These are phyloP conservation scores for Lentinula lateritia DNA, from an alignment of 768 basidiomycete species.

Conservation along the genomic window DNA sequence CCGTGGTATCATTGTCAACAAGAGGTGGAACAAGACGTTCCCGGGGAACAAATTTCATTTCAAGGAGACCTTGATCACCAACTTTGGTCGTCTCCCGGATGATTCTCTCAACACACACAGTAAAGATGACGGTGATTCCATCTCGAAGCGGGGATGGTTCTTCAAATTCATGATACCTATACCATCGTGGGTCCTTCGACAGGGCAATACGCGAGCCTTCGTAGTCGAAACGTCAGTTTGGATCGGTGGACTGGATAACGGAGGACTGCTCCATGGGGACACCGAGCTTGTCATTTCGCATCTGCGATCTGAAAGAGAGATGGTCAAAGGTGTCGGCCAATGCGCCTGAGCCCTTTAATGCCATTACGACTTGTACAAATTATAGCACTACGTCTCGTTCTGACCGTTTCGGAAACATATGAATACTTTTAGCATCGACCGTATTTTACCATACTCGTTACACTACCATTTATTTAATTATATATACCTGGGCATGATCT, in stretches of 20 bases:
- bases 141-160: conserved; percentile 2
- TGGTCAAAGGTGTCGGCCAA: conserved; percentile 2
- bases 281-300: conserved; percentile 5
- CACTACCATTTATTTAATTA: too few relatives aligned
- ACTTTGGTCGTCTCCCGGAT: background rate
- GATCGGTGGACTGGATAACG: conserved; percentile 2
- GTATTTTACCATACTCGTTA: background rate
- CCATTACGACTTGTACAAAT: background rate
- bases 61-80: conserved; percentile 4
- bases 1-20: conserved; percentile 6
- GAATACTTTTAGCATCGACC: background rate
- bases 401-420: background rate
- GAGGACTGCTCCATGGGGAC: conserved; percentile 1
- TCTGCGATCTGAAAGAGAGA: conserved; percentile 5
- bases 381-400: background rate
- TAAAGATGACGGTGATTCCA: background rate
- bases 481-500: background rate
- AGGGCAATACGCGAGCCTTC: conserved; percentile 4
- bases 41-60: background rate
- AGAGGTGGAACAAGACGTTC: conserved; percentile 5
- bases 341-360: background rate
- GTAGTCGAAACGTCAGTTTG: background rate
- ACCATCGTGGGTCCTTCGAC: conserved; percentile 5
- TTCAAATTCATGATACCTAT: conserved; percentile 8
- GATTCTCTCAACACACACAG: background rate